phyloP scores from a whole-genome alignment of 2,329 filamentous ascomycete species.

The Diaporthe aspalathi region DNA sequence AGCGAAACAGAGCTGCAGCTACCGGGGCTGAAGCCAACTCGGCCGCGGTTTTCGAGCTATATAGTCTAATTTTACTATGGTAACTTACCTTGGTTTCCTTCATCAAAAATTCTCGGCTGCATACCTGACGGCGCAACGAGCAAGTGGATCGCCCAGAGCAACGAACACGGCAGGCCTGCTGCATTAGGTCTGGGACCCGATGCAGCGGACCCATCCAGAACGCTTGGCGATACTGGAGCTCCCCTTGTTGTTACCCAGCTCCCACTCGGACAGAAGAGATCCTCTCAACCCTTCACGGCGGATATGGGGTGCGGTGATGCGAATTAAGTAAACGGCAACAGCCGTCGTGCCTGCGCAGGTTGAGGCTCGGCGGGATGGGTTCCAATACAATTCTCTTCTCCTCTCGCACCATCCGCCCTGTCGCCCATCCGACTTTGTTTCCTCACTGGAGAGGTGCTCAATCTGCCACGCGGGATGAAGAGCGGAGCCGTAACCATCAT shows the following conservation, averaged over 20 bases:
- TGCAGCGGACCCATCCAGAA: background rate
- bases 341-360: background rate
- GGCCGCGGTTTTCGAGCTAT: background rate
- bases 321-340: background rate
- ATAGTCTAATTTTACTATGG: too few species aligned
- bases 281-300: background rate
- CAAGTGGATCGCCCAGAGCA: background rate
- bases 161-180: background rate
- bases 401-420: background rate
- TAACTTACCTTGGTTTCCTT: background rate
- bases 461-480: constrained; percentile 4
- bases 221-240: constrained; percentile 18
- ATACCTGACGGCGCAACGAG: background rate
- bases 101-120: background rate
- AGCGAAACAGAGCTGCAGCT: background rate
- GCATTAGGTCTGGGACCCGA: constrained; percentile 17
- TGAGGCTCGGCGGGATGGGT: background rate
- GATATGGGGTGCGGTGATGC: background rate
- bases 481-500: constrained; percentile 6
- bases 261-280: background rate
- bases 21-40: background rate
- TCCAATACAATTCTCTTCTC: background rate
- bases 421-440: background rate
- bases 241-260: background rate
- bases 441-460: background rate